Evolutionary conservation across 2,329 filamentous ascomycete genomes (phyloP).

Genomic region (Fusarium incarnatum): DNA sequence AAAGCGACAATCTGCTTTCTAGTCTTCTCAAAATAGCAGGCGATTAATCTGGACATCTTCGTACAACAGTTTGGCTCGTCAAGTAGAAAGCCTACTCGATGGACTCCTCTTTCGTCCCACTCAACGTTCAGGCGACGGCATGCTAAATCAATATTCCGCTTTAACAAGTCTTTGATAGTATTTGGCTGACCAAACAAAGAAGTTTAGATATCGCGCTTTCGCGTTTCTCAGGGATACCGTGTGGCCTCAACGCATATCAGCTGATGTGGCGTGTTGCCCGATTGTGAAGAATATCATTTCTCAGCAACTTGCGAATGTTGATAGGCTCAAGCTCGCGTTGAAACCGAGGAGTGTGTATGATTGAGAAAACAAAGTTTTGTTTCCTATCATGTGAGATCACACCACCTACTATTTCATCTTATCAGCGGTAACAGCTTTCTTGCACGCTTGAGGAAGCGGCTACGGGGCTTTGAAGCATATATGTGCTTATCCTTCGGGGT

Average conservation of each 20-base stretch:
- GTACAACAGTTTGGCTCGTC: background rate
- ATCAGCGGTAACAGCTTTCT: background rate
- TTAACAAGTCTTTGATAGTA: background rate
- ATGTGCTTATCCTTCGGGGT: background rate
- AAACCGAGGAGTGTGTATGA: background rate
- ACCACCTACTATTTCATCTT: background rate
- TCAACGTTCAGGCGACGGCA: background rate
- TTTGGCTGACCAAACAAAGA: background rate
- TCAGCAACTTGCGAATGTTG: background rate
- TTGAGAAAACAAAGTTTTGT: background rate
- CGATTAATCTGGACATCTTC: background rate
- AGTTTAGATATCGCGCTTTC: conserved; percentile 5
- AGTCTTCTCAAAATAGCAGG: background rate
- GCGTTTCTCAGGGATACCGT: conserved; percentile 16
- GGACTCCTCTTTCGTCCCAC: too few species aligned
- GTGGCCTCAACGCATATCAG: conserved; percentile 14
- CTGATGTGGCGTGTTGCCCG: conserved; percentile 5
- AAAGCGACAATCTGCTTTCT: background rate
- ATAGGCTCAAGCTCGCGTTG: conserved; percentile 3
- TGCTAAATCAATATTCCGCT: background rate
- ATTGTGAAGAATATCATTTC: background rate
- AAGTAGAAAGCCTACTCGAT: background rate
- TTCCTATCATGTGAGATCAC: background rate
- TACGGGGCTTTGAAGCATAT: background rate
- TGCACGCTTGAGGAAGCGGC: background rate